Evolutionary conservation across 306 rosid species (phyloP).

Genomic region (Trifolium dubium): DNA sequence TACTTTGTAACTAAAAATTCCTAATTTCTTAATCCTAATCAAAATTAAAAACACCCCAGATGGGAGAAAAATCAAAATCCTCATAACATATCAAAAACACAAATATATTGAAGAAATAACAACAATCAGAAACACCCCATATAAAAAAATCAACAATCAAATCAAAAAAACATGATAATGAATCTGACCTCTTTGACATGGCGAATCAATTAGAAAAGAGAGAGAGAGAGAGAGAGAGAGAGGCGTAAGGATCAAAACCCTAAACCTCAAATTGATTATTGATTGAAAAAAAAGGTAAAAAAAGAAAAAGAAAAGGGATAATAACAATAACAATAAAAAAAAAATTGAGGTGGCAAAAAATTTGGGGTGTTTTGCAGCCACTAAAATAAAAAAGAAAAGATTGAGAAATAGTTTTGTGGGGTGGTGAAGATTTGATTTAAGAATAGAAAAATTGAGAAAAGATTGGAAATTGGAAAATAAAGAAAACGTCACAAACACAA

Average conservation of each 20-base stretch:
- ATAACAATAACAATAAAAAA: not conserved
- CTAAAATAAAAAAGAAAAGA: not conserved
- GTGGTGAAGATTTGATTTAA: conserved; percentile 24
- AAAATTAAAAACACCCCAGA: not conserved
- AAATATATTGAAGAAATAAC: conserved; percentile 3
- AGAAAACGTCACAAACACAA: not conserved
- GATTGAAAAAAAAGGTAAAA: conserved; percentile 20
- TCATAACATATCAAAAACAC: conserved; percentile 24
- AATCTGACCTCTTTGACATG: conserved; percentile 57
- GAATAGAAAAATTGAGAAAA: conserved; percentile 23
- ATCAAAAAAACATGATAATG: not conserved
- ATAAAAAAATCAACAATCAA: not conserved
- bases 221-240: not conserved
- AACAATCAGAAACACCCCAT: conserved; percentile 23
- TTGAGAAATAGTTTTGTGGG: conserved; percentile 15
- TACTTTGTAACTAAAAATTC: conserved; percentile 2
- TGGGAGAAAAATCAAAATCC: not conserved
- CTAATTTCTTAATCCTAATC: not conserved
- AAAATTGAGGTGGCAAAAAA: conserved; percentile 30
- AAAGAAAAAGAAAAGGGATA: not conserved
- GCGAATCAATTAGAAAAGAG: conserved; percentile 3
- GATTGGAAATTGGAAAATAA: conserved; percentile 8
- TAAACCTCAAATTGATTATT: conserved; percentile 45
- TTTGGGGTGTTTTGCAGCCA: conserved; percentile 45
- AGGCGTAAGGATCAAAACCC: conserved; percentile 50